Conservation (phyloP, 176 grass and related monocot species). For the Secale cereale region DNA sequence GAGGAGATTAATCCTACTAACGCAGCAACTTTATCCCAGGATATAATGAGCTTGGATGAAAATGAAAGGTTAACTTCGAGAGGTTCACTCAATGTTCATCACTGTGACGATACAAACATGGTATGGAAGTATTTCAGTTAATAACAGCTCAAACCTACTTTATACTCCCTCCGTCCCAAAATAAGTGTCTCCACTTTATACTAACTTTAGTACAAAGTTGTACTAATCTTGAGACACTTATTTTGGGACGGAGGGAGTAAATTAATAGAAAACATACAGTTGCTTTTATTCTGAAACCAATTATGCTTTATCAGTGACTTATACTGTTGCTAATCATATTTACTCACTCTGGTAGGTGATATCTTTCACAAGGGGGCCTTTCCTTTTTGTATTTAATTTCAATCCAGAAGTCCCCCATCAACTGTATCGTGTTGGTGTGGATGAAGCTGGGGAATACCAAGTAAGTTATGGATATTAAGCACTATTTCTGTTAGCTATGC, state of each 20-base stretch:
- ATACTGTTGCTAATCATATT: not conserved
- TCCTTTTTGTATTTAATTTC: conserved; percentile 88
- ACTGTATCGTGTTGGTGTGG: conserved; percentile 67
- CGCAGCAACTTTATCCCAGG: conserved; percentile 42
- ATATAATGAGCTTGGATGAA: conserved; percentile 81
- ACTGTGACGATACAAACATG: conserved; percentile 79
- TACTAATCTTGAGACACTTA: too few relatives aligned
- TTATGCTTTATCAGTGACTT: not conserved
- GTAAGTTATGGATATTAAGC: conserved; percentile 27
- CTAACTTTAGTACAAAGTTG: too few relatives aligned
- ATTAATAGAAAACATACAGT: not conserved
- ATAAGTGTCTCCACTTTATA: too few relatives aligned
- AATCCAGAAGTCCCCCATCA: conserved; percentile 61
- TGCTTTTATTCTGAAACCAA: not conserved
- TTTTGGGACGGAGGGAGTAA: too few relatives aligned
- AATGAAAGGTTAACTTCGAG: conserved; percentile 74
- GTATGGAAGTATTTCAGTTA: conserved; percentile 42
- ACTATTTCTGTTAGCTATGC: not conserved
- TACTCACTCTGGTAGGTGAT: conserved; percentile 51
- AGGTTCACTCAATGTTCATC: conserved; percentile 65
- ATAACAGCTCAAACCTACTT: conserved; percentile 15
- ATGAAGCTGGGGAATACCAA: conserved; percentile 94
- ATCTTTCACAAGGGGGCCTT: conserved; percentile 71
- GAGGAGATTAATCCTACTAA: conserved; percentile 18
- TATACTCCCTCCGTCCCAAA: too few relatives aligned